A percentile compares a stretch with the other conserved stretches of the same genome.
Conservation (phyloP, 208 protist species). For the Leishmania major region DNA sequence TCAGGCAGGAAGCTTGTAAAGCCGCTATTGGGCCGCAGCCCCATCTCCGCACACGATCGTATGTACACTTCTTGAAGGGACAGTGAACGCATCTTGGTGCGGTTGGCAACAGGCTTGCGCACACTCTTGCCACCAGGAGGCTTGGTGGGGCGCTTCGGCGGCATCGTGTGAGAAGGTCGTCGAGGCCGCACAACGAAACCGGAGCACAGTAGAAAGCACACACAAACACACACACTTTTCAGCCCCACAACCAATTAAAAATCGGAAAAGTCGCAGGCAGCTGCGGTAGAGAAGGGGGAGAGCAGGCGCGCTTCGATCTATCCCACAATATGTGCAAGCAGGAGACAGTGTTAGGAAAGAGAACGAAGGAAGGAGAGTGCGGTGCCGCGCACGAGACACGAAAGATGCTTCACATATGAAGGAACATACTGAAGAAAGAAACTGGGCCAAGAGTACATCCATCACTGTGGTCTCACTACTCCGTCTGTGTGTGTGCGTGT, state of each 20-base stretch:
- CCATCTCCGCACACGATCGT: conserved; percentile 68
- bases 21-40: conserved; percentile 76
- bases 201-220: neutral
- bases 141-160: conserved; percentile 23
- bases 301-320: neutral
- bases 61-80: conserved; percentile 81
- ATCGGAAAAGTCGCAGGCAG: neutral
- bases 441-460: neutral
- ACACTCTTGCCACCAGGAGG: conserved; percentile 21
- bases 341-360: neutral
- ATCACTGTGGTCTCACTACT: neutral
- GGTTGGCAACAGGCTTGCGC: conserved; percentile 8
- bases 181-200: neutral
- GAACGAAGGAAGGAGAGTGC: neutral
- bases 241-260: neutral
- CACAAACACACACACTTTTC: neutral
- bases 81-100: conserved; percentile 21
- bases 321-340: neutral
- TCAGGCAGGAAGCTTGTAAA: conserved; percentile 64
- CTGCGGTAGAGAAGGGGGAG: neutral
- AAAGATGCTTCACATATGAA: neutral
- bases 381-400: neutral
- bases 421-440: neutral
- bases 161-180: conserved; percentile 13
- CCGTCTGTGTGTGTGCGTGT: neutral